Evolutionary conservation across 306 rosid species (phyloP).

Genomic region (Prinsepia uniflora): DNA sequence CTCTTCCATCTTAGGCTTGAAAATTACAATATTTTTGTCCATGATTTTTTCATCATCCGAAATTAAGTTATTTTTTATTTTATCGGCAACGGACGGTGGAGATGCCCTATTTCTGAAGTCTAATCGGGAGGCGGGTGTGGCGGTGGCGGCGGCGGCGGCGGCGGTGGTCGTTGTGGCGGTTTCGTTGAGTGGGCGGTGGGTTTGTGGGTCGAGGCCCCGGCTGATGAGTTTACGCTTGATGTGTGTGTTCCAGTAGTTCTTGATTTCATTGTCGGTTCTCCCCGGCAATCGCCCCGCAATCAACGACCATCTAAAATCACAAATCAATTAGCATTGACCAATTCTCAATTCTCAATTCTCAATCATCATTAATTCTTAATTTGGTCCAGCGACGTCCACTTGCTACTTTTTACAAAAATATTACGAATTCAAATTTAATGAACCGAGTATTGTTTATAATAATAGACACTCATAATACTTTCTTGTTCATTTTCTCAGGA

Average conservation of each 20-base stretch:
- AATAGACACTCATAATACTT: too few species aligned
- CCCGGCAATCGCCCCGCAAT: slow-evolving; percentile 70
- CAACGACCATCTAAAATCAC: slow-evolving; percentile 49
- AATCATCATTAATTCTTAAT: too few species aligned
- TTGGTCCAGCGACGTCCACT: too few species aligned
- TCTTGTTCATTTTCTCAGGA: slow-evolving; percentile 1
- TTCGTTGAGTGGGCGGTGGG: slow-evolving; percentile 54
- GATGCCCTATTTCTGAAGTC: slow-evolving; percentile 34
- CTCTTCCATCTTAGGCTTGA: slow-evolving; percentile 16
- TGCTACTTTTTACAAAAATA: too few species aligned
- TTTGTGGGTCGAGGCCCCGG: slow-evolving; percentile 61
- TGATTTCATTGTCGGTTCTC: slow-evolving; percentile 71
- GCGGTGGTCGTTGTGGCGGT: slow-evolving; percentile 11
- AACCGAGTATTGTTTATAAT: too few species aligned
- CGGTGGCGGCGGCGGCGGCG: slow-evolving; percentile 4
- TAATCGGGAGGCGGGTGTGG: slow-evolving; percentile 7
- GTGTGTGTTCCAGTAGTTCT: slow-evolving; percentile 76
- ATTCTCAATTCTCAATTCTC: too few species aligned
- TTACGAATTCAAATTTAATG: too few species aligned
- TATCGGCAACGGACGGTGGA: slow-evolving; percentile 18
- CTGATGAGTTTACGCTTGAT: slow-evolving; percentile 61
- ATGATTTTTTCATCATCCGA: slow-evolving; percentile 5
- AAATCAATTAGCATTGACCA: not conserved
- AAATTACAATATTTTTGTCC: not conserved
- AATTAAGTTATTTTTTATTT: slow-evolving; percentile 14